Percentiles rank a stretch among this genome's conserved stretches.
These are phyloP conservation scores for Eucalyptus tenuipes DNA, from an alignment of 345 rosid species.

Conservation along the genomic window DNA sequence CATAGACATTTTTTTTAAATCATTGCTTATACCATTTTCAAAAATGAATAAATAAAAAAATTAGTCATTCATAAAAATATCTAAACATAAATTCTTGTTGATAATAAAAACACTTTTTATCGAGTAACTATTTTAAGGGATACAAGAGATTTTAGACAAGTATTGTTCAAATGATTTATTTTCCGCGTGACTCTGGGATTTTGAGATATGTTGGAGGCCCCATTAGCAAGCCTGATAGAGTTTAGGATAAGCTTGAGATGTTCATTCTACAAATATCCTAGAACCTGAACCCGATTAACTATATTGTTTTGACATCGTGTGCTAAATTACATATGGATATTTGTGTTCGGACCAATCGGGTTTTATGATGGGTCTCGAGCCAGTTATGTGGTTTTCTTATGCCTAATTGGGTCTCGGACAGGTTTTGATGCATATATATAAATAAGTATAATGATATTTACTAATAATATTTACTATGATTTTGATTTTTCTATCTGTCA, in stretches of 20 bases:
- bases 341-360: not conserved
- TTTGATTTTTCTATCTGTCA: not conserved
- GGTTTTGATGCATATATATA: not conserved
- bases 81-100: not conserved
- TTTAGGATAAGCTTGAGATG: not conserved
- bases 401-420: not conserved
- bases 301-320: too few species aligned
- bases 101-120: not conserved
- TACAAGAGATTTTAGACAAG: fast-evolving
- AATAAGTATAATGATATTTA: not conserved
- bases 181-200: not conserved
- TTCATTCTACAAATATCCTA: not conserved
- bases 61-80: fast-evolving
- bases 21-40: fast-evolving
- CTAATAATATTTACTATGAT: not conserved
- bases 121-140: not conserved
- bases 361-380: not conserved
- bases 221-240: not conserved
- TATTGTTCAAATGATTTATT: fast-evolving
- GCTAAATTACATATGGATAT: not conserved
- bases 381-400: not conserved
- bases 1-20: not conserved
- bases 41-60: fast-evolving
- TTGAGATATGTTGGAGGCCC: not conserved
- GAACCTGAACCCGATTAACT: not conserved